Base-by-base conservation (phyloP, 495 filamentous ascomycete species). In the Penicillium cosmopolitanum region DNA sequence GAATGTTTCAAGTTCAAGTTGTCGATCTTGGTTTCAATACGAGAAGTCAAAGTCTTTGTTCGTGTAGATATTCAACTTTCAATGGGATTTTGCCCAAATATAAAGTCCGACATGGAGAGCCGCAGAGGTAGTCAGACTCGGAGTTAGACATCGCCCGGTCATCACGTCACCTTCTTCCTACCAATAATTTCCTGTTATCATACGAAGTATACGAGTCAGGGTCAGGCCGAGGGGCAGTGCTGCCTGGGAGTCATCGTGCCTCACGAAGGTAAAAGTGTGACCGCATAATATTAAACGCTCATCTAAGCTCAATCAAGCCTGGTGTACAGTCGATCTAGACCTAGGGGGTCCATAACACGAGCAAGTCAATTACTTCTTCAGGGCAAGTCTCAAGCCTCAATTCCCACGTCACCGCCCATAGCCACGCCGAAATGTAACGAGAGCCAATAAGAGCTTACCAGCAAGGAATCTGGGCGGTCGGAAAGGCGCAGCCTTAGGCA, bases 161-260 rank as follows among this genome's bases (percentile, higher is more conserved):
- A 44, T 44, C 42, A 44, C 42, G 42, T 44, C 42, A 44, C 15
- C 6, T 18, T 23, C 23, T 19, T 18, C 8, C 10, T 10, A 19
- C 42, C 42, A 44, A n/a, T 18, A 19, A 44, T 18, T 38, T 16
- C 42, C 5, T 44, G 4, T 44, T 9, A 16, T 16, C 42, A 16
- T 10, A n/a, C 42, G 42, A 13, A 18, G 42, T 44, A 7, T 18
- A 44, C 36, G 16, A 44, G 16, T 44, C n/a, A 19, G 15, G 42
- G 19, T 21, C 19, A 21, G 19, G 16, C 15, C 42, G 42, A 15
- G 60, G 44, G 56, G 56, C 64, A 63, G 57, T 64, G 61, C 53
- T 57, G 60, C 55, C 53, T 51, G 23, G 36, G 23, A 48, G 40
- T 52, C 57, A 50, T 25, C 23, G 12, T 56, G 42, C 9, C 42